phyloP scores from a whole-genome alignment of 176 grass and related monocot species.

The Carex kokanica region DNA sequence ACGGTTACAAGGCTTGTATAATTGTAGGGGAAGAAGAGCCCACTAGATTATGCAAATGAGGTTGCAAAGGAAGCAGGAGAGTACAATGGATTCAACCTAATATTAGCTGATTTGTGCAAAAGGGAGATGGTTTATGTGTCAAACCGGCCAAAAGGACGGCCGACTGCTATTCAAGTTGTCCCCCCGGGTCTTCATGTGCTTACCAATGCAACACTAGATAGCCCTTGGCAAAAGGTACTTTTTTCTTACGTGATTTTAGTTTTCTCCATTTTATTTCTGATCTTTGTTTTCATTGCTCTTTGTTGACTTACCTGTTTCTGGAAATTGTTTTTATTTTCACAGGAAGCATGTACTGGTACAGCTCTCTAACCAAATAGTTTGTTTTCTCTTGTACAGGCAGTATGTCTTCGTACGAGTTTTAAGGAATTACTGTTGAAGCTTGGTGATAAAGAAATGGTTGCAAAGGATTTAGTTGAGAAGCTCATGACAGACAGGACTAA shows the following conservation, averaged over 20 bases:
- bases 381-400: conserved; percentile 36
- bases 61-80: conserved; percentile 71
- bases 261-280: background rate
- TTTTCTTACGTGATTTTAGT: conserved; percentile 8
- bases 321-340: background rate
- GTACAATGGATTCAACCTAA: conserved; percentile 96
- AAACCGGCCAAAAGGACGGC: conserved; percentile 61
- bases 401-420: conserved; percentile 52
- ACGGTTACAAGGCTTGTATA: background rate
- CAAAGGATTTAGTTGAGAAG: conserved; percentile 53
- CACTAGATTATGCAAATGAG: conserved; percentile 65
- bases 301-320: background rate
- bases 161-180: too few species aligned
- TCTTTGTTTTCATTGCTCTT: background rate
- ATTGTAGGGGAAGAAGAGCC: conserved; percentile 62
- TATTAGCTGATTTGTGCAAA: conserved; percentile 64
- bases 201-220: conserved; percentile 71
- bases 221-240: conserved; percentile 47
- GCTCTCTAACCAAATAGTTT: background rate
- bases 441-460: conserved; percentile 52
- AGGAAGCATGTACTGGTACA: background rate
- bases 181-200: too few species aligned
- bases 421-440: conserved; percentile 57
- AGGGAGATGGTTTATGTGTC: conserved; percentile 80
- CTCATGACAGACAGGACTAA: conserved; percentile 84